Percentiles rank a stretch among this genome's conserved stretches.
phyloP scores from a whole-genome alignment of 2,329 filamentous ascomycete genomes.

The Rhynchosporium secalis region DNA sequence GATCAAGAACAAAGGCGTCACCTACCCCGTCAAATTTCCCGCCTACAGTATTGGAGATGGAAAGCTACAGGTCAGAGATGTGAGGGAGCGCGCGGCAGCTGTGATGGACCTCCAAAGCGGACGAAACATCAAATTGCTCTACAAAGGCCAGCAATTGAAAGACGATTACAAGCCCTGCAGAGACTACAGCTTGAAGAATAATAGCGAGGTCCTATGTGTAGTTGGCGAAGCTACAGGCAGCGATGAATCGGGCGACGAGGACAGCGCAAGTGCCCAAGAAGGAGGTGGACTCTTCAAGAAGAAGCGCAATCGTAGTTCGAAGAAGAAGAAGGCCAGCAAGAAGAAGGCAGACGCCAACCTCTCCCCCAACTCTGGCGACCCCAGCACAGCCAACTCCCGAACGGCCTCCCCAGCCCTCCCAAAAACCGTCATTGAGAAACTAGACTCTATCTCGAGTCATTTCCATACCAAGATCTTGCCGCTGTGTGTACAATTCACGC shows the following conservation, averaged over 20 bases:
- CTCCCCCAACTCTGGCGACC: conserved; percentile 41
- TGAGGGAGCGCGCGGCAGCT: conserved; percentile 66
- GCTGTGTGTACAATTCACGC: conserved; percentile 61
- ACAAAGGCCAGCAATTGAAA: conserved; percentile 71
- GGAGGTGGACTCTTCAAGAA: conserved; percentile 36
- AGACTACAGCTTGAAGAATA: conserved; percentile 62
- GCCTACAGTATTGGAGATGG: conserved; percentile 75
- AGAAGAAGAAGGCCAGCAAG: conserved; percentile 47
- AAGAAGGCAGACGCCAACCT: conserved; percentile 37
- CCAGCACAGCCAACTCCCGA: conserved; percentile 36
- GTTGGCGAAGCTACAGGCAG: conserved; percentile 52
- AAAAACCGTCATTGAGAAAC: conserved; percentile 57
- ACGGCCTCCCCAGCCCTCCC: conserved; percentile 39
- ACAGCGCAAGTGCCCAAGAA: conserved; percentile 44
- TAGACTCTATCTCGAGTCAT: conserved; percentile 64
- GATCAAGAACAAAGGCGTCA: conserved; percentile 66
- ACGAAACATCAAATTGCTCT: conserved; percentile 65
- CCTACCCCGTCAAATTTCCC: conserved; percentile 71
- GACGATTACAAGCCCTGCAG: conserved; percentile 58
- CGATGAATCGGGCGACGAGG: conserved; percentile 47
- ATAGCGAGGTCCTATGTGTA: conserved; percentile 61
- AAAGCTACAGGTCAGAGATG: conserved; percentile 64
- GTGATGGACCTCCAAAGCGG: conserved; percentile 63
- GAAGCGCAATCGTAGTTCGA: conserved; percentile 40
- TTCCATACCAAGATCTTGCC: conserved; percentile 67